These are phyloP conservation scores for Beauveria sp. DNA, from an alignment of 2,329 filamentous ascomycete genomes.

Conservation along the genomic window DNA sequence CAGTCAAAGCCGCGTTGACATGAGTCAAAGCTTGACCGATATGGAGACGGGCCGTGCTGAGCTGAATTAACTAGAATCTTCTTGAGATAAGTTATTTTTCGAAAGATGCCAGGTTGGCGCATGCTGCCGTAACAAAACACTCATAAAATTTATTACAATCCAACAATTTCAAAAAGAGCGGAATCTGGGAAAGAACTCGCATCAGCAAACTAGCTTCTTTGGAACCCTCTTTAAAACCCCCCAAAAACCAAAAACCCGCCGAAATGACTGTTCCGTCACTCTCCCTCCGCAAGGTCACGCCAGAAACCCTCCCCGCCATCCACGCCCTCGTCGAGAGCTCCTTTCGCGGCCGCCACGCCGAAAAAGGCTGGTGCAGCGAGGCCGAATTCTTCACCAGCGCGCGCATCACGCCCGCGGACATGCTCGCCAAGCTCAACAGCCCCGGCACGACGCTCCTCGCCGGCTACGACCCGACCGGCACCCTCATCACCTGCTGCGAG, in stretches of 20 bases:
- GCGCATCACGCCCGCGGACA: conserved; percentile 31
- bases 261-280: conserved; percentile 16
- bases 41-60: neutral
- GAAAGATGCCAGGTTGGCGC: neutral
- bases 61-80: neutral
- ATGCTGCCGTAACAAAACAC: too few species aligned
- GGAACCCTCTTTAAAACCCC: too few species aligned
- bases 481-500: conserved; percentile 37
- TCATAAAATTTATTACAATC: neutral
- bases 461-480: conserved; percentile 21
- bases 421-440: conserved; percentile 31
- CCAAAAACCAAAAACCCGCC: neutral
- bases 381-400: conserved; percentile 35
- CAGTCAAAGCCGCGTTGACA: neutral
- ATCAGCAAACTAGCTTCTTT: neutral
- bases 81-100: neutral
- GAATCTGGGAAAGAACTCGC: neutral
- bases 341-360: conserved; percentile 34
- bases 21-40: neutral
- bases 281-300: conserved; percentile 27
- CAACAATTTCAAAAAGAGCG: neutral
- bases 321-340: conserved; percentile 34
- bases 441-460: conserved; percentile 30
- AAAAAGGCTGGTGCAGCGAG: conserved; percentile 39
- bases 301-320: conserved; percentile 24